Evolutionary conservation across 139 green algal species (phyloP), one percentile per base, ranked within the genome.

Genomic region (Picocystis salinarum): DNA sequence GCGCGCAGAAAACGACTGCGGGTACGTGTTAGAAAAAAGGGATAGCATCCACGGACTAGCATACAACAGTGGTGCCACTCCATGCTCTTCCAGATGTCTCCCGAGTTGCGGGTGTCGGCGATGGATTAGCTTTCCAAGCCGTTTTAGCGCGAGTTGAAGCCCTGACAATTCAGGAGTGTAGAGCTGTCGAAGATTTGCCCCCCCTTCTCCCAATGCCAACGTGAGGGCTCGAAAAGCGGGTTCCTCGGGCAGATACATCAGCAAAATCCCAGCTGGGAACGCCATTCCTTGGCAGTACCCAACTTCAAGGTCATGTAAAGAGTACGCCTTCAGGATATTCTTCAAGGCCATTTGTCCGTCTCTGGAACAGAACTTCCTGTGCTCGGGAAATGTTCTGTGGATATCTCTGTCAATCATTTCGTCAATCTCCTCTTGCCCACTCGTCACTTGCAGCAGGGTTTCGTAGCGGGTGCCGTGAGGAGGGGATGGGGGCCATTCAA

Each of bases 211-310:
- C 34, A 17, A 46, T 51, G 9, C 22, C 28, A 23, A 56, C 33
- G 23, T 5, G 17, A 22, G 17, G 30, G 5, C 28, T 27, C 64
- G 61, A 66, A 93, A 96, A 0, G 81, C 79, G 0, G 71, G 61
- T 63, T 93, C 81, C 46, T 95, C 77, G 2, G 73, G 76, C 34
- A 93, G 37, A 46, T 85, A 91, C 71, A 93, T 83, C 9, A 96
- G 73, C 41, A 94, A 47, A 23, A 91, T 58, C 2, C 85, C 85
- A 6, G 76, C 81, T 31, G 83, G 64, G 56, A 95, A 94, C 0
- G 73, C 82, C 82, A 93, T 93, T 34, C 58, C 47, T 33, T 66
- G 54, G 29, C 9, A 56, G 9, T 42, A 53, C 46, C 17, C 24
- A 28, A 77, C 73, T 59, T 88, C 75, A 41, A 88, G 58, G 45